phyloP scores from a whole-genome alignment of 345 rosid species.

The Citrus reticulata region DNA sequence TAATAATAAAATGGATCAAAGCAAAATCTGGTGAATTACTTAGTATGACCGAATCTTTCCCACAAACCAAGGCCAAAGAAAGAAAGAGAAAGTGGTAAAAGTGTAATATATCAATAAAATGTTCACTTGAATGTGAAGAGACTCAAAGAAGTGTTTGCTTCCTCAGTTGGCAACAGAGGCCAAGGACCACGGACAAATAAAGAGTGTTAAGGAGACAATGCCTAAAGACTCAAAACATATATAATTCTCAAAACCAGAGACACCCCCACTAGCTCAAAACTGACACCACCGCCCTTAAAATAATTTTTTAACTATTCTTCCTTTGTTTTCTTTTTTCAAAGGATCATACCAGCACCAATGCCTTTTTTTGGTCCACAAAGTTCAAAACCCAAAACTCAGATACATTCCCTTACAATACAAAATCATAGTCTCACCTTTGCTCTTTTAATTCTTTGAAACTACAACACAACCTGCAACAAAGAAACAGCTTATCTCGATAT shows the following conservation, averaged over 20 bases:
- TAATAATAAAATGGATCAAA: conserved; percentile 19
- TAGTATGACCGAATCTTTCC: conserved; percentile 33
- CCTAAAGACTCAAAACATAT: conserved; percentile 30
- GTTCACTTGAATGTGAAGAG: conserved; percentile 22
- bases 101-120: conserved; percentile 20
- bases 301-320: conserved; percentile 22
- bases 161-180: conserved; percentile 35
- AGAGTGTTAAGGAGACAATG: conserved; percentile 37
- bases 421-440: conserved; percentile 13
- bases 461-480: conserved; percentile 35
- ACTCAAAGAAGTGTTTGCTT: conserved; percentile 30
- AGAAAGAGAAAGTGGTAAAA: conserved; percentile 21
- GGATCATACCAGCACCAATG: conserved; percentile 21
- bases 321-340: conserved; percentile 31
- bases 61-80: conserved; percentile 26
- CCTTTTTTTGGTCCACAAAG: conserved; percentile 24
- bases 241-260: conserved; percentile 30
- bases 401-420: conserved; percentile 26
- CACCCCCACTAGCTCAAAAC: conserved; percentile 64
- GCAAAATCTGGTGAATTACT: conserved; percentile 16
- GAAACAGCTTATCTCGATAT: conserved; percentile 35
- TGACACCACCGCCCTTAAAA: conserved; percentile 51
- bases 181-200: conserved; percentile 25
- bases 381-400: conserved; percentile 24
- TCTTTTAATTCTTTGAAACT: conserved; percentile 19